A percentile compares a stretch with the other conserved stretches of the same genome.
phyloP scores from a whole-genome alignment of 768 basidiomycete genomes.

The Guyanaporus albipodus region DNA sequence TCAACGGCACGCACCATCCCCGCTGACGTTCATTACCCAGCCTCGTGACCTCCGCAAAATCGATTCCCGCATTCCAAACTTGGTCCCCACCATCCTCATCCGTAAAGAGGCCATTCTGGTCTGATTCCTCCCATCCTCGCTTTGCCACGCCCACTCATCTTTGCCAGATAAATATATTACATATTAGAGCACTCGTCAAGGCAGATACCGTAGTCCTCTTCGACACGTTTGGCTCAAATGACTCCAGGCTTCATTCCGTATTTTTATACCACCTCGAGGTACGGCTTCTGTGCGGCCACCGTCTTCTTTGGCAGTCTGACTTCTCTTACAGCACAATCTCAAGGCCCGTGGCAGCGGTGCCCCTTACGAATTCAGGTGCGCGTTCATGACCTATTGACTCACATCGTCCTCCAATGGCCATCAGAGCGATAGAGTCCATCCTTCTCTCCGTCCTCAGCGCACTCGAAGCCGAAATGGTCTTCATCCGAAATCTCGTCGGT shows the following conservation, averaged over 20 bases:
- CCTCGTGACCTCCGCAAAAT: constrained; percentile 96
- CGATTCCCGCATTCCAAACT: constrained; percentile 89
- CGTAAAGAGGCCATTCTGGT: constrained; percentile 86
- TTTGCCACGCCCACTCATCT: constrained; percentile 11
- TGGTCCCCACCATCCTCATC: constrained; percentile 90
- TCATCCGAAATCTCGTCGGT: constrained; percentile 86
- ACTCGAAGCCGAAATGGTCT: constrained; percentile 94
- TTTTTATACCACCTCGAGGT: constrained; percentile 89
- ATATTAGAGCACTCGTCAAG: constrained; percentile 93
- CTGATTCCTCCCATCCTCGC: constrained; percentile 26
- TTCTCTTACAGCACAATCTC: constrained; percentile 67
- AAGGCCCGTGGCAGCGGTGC: constrained; percentile 63
- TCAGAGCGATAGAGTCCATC: constrained; percentile 91
- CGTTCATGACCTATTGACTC: constrained; percentile 16
- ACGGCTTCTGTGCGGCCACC: constrained; percentile 17
- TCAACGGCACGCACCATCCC: constrained; percentile 16
- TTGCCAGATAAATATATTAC: constrained; percentile 81
- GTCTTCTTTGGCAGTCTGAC: constrained; percentile 6
- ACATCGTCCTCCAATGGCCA: constrained; percentile 8
- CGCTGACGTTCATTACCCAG: constrained; percentile 39
- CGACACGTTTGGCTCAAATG: constrained; percentile 84
- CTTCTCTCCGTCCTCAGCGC: constrained; percentile 89
- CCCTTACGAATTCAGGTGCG: constrained; percentile 86
- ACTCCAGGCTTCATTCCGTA: constrained; percentile 81
- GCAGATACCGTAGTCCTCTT: constrained; percentile 89